Evolutionary conservation across 345 rosid genomes (phyloP).

Genomic region (Combretum micranthum): DNA sequence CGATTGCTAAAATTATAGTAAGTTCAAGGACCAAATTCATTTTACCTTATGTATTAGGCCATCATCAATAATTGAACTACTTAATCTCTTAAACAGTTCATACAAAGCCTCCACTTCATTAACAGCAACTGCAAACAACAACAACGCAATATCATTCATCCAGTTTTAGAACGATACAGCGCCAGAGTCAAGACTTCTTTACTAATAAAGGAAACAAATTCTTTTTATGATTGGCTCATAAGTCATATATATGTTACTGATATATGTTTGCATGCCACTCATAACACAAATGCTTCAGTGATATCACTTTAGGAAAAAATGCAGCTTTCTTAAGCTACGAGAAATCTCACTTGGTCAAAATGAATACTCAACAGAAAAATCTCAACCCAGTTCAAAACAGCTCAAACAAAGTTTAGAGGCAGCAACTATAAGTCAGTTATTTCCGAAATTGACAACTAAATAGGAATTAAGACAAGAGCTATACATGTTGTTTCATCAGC

Average conservation of each 20-base stretch:
- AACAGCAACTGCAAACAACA: constrained; percentile 39
- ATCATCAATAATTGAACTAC: constrained; percentile 56
- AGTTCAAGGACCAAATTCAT: neutral
- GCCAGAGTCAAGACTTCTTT: neutral
- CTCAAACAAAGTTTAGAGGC: neutral
- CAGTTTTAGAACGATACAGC: neutral
- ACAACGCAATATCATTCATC: neutral
- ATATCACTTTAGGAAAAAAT: too few relatives aligned
- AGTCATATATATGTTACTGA: too few relatives aligned
- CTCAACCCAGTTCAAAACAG: too few relatives aligned
- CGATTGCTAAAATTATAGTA: neutral
- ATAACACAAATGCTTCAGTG: too few relatives aligned
- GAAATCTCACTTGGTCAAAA: too few relatives aligned
- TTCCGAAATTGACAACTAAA: neutral
- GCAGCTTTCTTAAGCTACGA: too few relatives aligned
- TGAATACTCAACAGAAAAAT: too few relatives aligned
- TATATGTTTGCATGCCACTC: too few relatives aligned
- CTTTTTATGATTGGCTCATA: too few relatives aligned
- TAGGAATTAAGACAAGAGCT: constrained; percentile 5
- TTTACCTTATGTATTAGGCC: constrained; percentile 77
- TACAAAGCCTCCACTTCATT: constrained; percentile 70
- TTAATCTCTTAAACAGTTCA: constrained; percentile 63
- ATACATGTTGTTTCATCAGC: constrained; percentile 56
- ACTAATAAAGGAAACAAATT: too few relatives aligned
- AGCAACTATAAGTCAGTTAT: neutral